phyloP scores from a whole-genome alignment of 2,329 filamentous ascomycete genomes.

The Tolypocladium inflatum region DNA sequence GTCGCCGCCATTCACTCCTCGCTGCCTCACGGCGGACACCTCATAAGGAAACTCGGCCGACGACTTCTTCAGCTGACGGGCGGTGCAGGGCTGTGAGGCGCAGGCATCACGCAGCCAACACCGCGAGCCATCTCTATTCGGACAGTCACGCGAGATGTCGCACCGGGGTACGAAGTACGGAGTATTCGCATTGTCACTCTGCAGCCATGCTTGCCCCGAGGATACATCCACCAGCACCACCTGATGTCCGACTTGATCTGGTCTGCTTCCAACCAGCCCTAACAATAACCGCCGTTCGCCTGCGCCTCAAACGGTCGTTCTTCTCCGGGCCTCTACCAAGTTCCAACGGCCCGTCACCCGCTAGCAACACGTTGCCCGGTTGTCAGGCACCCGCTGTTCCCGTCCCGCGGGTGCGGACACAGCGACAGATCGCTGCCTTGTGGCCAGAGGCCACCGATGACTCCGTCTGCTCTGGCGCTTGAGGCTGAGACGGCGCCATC shows the following conservation, averaged over 20 bases:
- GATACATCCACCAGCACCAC: background rate
- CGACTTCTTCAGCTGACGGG: background rate
- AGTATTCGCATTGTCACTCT: background rate
- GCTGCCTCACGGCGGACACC: background rate
- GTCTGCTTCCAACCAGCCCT: background rate
- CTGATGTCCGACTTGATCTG: background rate
- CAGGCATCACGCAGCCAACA: background rate
- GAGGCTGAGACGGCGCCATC: constrained; percentile 1
- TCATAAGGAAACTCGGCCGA: background rate
- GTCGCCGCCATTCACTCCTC: background rate
- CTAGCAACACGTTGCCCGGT: background rate
- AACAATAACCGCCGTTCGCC: background rate
- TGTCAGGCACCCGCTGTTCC: background rate
- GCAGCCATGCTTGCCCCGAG: background rate
- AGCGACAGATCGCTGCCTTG: background rate
- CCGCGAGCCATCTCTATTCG: background rate
- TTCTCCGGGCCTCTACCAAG: background rate
- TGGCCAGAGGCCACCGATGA: background rate
- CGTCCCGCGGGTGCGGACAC: background rate
- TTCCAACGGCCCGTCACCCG: background rate
- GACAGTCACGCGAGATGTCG: background rate
- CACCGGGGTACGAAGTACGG: no score
- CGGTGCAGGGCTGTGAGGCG: background rate
- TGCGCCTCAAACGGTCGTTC: background rate
- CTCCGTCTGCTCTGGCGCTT: background rate